Evolutionary conservation across 768 basidiomycete genomes (phyloP).

Genomic region (Mrakia blollopis): DNA sequence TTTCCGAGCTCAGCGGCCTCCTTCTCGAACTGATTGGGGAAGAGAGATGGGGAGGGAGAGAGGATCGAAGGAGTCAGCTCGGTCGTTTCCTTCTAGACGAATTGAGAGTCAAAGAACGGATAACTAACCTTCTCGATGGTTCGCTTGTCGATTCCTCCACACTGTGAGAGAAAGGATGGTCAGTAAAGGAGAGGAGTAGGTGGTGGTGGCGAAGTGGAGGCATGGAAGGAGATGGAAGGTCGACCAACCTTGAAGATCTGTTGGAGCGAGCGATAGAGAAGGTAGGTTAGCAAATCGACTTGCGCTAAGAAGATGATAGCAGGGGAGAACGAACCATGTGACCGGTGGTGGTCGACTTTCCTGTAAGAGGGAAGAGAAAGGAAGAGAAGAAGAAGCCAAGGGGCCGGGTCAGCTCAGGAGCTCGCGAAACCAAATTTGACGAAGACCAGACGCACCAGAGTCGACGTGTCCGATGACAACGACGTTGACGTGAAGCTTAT

Average conservation of each 20-base stretch:
- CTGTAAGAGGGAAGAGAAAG: constrained; percentile 42
- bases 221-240: neutral
- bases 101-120: neutral
- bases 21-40: constrained; percentile 82
- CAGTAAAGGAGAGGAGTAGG: neutral
- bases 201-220: neutral
- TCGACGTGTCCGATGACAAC: constrained; percentile 31
- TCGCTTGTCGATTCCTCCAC: constrained; percentile 99
- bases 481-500: constrained; percentile 69
- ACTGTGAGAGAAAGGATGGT: constrained; percentile 56
- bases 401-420: neutral
- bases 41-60: neutral
- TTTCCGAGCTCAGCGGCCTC: constrained; percentile 99
- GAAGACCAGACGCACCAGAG: neutral
- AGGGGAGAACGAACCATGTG: constrained; percentile 61
- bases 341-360: constrained; percentile 99
- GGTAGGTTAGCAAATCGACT: neutral
- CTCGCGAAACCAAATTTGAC: neutral
- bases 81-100: neutral
- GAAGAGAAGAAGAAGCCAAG: neutral
- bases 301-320: neutral
- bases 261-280: neutral
- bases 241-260: constrained; percentile 3
- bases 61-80: neutral
- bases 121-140: constrained; percentile 62